Evolutionary conservation across 106 monocot genomes (phyloP).

Genomic region (Xerophyta viscosa): DNA sequence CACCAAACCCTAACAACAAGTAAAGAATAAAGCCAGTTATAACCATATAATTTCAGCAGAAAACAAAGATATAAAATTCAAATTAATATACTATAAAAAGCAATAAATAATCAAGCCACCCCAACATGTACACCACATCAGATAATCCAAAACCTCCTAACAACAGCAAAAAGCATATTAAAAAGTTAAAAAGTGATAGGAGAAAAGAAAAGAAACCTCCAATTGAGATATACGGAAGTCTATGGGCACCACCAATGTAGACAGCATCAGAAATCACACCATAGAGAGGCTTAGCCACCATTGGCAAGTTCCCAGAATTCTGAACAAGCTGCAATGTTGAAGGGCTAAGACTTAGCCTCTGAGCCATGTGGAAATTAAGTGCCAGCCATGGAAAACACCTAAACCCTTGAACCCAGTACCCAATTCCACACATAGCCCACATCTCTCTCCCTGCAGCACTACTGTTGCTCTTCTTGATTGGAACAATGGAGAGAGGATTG

Average conservation of each 20-base stretch:
- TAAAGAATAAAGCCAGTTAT: no score
- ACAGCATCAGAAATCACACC: slow-evolving; percentile 79
- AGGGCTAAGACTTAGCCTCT: slow-evolving; percentile 52
- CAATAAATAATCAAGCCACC: no score
- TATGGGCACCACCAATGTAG: slow-evolving; percentile 54
- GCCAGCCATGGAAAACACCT: slow-evolving; percentile 93
- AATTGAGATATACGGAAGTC: slow-evolving; percentile 81
- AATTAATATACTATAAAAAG: no score
- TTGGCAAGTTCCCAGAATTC: slow-evolving; percentile 58
- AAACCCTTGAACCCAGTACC: slow-evolving; percentile 89
- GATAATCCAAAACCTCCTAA: not conserved
- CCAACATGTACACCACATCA: no score
- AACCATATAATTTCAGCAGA: no score
- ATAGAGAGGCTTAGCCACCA: slow-evolving; percentile 88
- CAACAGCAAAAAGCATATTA: not conserved
- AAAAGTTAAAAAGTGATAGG: not conserved
- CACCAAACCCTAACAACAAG: no score
- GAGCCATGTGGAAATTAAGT: slow-evolving; percentile 68
- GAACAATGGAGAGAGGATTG: no score
- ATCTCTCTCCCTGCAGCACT: slow-evolving; percentile 9
- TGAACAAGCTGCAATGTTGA: slow-evolving; percentile 70
- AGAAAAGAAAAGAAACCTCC: slow-evolving; percentile 52
- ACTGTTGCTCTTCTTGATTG: no score
- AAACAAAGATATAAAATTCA: no score
- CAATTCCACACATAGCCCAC: slow-evolving; percentile 49